These are phyloP conservation scores for Ceratocystis ficicola DNA, from an alignment of 2,329 filamentous ascomycete species.

Conservation along the genomic window DNA sequence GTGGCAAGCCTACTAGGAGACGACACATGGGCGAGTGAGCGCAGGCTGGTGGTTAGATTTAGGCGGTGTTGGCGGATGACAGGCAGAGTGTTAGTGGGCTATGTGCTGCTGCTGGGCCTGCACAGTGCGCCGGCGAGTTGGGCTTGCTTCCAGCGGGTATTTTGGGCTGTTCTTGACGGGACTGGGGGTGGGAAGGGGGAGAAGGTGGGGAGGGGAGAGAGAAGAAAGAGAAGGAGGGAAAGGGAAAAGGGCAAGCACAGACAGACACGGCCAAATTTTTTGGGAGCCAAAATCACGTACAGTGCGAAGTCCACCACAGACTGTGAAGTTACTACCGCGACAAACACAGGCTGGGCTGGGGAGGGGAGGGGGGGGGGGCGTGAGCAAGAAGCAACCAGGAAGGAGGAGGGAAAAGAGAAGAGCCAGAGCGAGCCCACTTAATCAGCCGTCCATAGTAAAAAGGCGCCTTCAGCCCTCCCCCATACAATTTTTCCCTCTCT, in stretches of 20 bases:
- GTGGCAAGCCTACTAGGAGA: too few relatives aligned
- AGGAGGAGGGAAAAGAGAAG: background rate
- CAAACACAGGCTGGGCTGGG: constrained; percentile 15
- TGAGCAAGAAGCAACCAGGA: too few relatives aligned
- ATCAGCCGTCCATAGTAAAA: constrained; percentile 56
- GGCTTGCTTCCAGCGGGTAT: background rate
- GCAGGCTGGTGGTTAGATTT: background rate
- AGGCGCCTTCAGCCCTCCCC: constrained; percentile 43
- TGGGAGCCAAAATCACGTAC: constrained; percentile 16
- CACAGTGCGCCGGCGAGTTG: background rate
- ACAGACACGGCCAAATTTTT: background rate
- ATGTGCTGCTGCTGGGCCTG: background rate
- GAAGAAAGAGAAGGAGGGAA: constrained; percentile 3
- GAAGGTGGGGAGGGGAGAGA: background rate
- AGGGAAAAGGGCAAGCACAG: constrained; percentile 10
- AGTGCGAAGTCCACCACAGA: background rate
- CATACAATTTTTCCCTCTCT: constrained; percentile 45
- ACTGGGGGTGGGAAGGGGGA: background rate
- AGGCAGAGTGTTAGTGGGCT: too few relatives aligned
- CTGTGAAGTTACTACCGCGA: constrained; percentile 17
- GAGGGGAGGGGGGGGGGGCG: background rate
- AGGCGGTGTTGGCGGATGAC: too few relatives aligned
- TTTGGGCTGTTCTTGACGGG: background rate
- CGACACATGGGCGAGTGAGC: background rate
- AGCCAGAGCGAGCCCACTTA: constrained; percentile 32